These are phyloP conservation scores for Ceratobasidium sp. DNA, from an alignment of 1,284 basidiomycete genomes.

Conservation along the genomic window DNA sequence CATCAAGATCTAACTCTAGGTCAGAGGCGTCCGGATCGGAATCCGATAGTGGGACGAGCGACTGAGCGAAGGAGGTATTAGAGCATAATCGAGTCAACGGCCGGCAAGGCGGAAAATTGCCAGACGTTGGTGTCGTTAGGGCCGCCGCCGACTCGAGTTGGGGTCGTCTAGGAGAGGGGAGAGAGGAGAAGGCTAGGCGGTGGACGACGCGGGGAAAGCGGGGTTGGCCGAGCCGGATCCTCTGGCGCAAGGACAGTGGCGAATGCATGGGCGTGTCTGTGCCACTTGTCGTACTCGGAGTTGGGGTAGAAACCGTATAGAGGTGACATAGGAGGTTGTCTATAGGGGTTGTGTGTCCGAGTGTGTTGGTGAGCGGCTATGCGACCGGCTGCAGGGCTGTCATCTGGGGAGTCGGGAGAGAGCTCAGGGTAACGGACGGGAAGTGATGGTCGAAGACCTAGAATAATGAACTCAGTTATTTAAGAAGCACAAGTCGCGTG, in stretches of 20 bases:
- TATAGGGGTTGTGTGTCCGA: constrained; percentile 34
- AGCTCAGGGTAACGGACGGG: constrained; percentile 19
- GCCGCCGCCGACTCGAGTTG: constrained; percentile 28
- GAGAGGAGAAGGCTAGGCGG: constrained; percentile 24
- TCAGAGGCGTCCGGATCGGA: constrained; percentile 38
- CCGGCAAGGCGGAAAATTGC: constrained; percentile 8
- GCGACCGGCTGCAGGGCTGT: constrained; percentile 8
- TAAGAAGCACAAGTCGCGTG: too few species aligned
- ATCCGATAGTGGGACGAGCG: constrained; percentile 32
- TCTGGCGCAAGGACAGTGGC: constrained; percentile 20
- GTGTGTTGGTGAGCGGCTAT: constrained; percentile 27
- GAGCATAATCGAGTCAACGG: constrained; percentile 35
- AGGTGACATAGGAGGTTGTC: constrained; percentile 30
- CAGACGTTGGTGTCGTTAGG: constrained; percentile 1
- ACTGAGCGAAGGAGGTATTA: constrained; percentile 37
- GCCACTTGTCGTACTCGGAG: constrained; percentile 17
- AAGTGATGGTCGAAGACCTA: constrained; percentile 20
- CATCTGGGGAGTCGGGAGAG: background rate
- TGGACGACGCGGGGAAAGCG: constrained; percentile 38
- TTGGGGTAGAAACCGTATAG: constrained; percentile 30
- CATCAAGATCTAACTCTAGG: constrained; percentile 35
- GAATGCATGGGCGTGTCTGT: constrained; percentile 43
- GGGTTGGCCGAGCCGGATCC: constrained; percentile 34
- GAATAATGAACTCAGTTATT: background rate
- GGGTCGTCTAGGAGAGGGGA: constrained; percentile 24